Conservation (phyloP, 345 rosid species). For the Acer campestre region DNA sequence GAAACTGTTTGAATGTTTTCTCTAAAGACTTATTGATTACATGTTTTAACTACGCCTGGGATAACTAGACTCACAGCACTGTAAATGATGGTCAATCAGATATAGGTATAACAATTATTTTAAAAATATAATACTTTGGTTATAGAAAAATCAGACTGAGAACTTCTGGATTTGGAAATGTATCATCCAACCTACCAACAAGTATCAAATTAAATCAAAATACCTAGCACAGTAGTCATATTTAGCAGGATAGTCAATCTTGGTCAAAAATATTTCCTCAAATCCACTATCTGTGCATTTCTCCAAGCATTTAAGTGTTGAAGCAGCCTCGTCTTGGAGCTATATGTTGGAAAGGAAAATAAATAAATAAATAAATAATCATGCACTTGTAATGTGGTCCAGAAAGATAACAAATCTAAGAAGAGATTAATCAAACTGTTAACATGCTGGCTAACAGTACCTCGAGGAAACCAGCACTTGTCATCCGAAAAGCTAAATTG, state of each 20-base stretch:
- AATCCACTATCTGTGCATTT: slow-evolving; percentile 78
- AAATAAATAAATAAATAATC: background rate
- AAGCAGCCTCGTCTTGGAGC: slow-evolving; percentile 83
- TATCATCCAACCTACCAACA: background rate
- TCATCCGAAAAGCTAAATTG: slow-evolving; percentile 77
- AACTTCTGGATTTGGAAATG: background rate
- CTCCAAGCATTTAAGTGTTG: slow-evolving; percentile 65
- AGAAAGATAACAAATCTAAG: slow-evolving; percentile 3
- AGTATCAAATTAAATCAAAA: background rate
- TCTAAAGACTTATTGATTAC: background rate
- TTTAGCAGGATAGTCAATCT: slow-evolving; percentile 77
- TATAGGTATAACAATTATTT: background rate
- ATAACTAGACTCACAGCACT: background rate
- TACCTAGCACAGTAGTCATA: slow-evolving; percentile 82
- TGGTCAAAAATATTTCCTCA: slow-evolving; percentile 72
- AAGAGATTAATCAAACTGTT: slow-evolving; percentile 13
- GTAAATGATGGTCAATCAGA: background rate
- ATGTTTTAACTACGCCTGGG: background rate
- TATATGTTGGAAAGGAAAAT: slow-evolving; percentile 30
- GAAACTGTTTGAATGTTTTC: background rate
- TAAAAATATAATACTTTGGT: background rate
- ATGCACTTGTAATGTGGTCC: background rate
- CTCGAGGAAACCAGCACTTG: slow-evolving; percentile 65
- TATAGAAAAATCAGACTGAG: background rate
- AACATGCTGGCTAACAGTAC: slow-evolving; percentile 40